A percentile compares a stretch with the other conserved stretches of the same genome.
Evolutionary conservation across 1,284 basidiomycete genomes (phyloP).

Genomic region (Exobasidium cylindrosporum): DNA sequence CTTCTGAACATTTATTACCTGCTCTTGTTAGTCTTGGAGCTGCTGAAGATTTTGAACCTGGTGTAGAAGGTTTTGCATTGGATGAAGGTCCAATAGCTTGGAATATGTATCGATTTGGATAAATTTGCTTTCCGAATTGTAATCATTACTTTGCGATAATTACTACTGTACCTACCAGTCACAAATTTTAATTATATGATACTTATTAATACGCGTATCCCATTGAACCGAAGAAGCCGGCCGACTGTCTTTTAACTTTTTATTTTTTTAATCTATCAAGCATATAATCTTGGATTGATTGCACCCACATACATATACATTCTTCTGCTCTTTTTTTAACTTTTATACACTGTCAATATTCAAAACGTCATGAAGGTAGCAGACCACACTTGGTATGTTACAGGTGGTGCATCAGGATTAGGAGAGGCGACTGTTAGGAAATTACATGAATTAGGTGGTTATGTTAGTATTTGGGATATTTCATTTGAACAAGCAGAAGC

Average conservation of each 20-base stretch:
- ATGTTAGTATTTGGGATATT: conserved; percentile 46
- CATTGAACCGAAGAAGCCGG: too few relatives aligned
- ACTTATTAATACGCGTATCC: too few relatives aligned
- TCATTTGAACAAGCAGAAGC: conserved; percentile 23
- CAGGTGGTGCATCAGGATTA: conserved; percentile 49
- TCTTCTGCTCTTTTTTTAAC: too few relatives aligned
- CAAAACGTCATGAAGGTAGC: conserved; percentile 51
- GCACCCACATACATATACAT: too few relatives aligned
- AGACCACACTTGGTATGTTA: conserved; percentile 41
- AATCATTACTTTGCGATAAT: too few relatives aligned
- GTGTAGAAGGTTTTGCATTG: background rate
- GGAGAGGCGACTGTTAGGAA: conserved; percentile 42
- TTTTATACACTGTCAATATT: too few relatives aligned
- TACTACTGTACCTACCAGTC: too few relatives aligned
- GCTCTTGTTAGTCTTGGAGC: conserved; percentile 14
- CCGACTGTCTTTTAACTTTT: too few relatives aligned
- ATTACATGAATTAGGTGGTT: conserved; percentile 38
- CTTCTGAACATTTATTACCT: conserved; percentile 16
- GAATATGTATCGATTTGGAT: conserved; percentile 4
- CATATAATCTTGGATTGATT: too few relatives aligned
- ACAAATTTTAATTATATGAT: too few relatives aligned
- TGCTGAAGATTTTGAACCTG: conserved; percentile 6
- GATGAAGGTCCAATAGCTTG: conserved; percentile 13
- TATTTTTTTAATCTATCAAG: too few relatives aligned
- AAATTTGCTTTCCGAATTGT: too few relatives aligned